A percentile compares a stretch with the other conserved stretches of the same genome.
Evolutionary conservation across 441 rosid species (phyloP).

Genomic region (Hura crepitans): DNA sequence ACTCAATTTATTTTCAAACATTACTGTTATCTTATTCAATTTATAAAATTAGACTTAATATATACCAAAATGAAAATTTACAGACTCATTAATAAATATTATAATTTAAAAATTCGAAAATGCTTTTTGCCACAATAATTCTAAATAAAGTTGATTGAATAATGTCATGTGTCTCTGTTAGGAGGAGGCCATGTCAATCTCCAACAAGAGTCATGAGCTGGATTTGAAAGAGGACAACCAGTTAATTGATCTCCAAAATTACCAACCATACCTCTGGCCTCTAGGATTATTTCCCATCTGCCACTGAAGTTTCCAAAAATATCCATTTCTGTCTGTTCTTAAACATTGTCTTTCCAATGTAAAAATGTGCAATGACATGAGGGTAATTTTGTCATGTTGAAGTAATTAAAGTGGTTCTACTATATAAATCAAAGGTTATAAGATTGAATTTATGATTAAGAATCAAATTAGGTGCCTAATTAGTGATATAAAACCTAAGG

Average conservation of each 20-base stretch:
- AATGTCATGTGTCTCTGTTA: slow-evolving; percentile 27
- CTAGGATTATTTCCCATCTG: slow-evolving; percentile 26
- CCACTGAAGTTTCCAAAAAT: too few relatives aligned
- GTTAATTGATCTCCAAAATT: slow-evolving; percentile 23
- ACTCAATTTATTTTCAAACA: too few relatives aligned
- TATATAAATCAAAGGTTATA: slow-evolving; percentile 16
- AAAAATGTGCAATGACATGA: too few relatives aligned
- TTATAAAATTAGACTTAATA: too few relatives aligned
- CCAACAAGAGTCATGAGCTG: slow-evolving; percentile 45
- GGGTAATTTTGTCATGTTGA: slow-evolving; percentile 14
- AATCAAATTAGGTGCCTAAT: slow-evolving; percentile 33
- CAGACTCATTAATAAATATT: too few relatives aligned
- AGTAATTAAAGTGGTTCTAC: slow-evolving; percentile 25
- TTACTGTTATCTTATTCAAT: too few relatives aligned
- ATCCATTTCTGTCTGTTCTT: too few relatives aligned
- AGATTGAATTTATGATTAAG: slow-evolving; percentile 1
- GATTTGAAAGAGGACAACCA: slow-evolving; percentile 33
- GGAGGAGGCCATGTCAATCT: slow-evolving; percentile 38
- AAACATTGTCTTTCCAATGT: too few relatives aligned
- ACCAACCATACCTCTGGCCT: slow-evolving; percentile 26
- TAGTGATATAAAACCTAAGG: slow-evolving; percentile 14
- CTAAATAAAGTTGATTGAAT: slow-evolving; percentile 15
- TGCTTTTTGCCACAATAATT: neutral
- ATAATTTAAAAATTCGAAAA: too few relatives aligned
- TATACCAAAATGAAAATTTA: too few relatives aligned